Evolutionary conservation across 768 basidiomycete species (phyloP), one percentile per base, ranked within the genome.

Genomic region (Clavaria fumosa): DNA sequence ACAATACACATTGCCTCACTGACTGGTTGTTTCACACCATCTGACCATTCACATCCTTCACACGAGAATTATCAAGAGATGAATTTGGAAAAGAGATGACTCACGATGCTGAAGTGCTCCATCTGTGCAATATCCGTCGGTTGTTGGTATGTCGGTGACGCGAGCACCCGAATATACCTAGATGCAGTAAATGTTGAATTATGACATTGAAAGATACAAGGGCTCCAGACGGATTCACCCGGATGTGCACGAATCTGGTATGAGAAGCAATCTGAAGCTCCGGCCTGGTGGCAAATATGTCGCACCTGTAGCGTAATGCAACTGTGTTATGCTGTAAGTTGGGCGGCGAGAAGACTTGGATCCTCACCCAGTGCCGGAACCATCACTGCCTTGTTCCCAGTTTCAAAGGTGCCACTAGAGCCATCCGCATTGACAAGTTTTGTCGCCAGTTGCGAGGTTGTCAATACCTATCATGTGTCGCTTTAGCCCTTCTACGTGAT

Each of bases 391-490:
- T 58, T 68, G 11, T 67, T 64, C 21, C 78, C 66, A 30, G 72
- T 69, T 43, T 80, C 74, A 47, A 76, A 82, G 28, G 56, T 77
- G 30, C 72, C 77, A n/a, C 63, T 45, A 12, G 70, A 60, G 36
- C 81, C 81, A 45, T 82, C 75, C 2, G 64, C 57, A 41, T 70
- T 67, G 23, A 80, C 52, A 45, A 80, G 56, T 49, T 76, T 83
- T 0, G 75, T 82, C 10, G 75, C 65, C 45, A 84, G 59, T 50
- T 84, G 79, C 17, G 73, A 74, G 2, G 78, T 80, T 23, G 67
- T 59, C 32, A 80, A 61, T 32, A 70, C 56, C 70, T 72, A 62
- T 47, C 59, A 59, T 36, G 19, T 36, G 23, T 33, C 22, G 19
- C 22, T 20, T 37, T 45, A 27, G 38, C 32, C 43, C 14, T 32